Evolutionary conservation across 177 flowering plant species (phyloP).

Genomic region (Vitis hybrid): DNA sequence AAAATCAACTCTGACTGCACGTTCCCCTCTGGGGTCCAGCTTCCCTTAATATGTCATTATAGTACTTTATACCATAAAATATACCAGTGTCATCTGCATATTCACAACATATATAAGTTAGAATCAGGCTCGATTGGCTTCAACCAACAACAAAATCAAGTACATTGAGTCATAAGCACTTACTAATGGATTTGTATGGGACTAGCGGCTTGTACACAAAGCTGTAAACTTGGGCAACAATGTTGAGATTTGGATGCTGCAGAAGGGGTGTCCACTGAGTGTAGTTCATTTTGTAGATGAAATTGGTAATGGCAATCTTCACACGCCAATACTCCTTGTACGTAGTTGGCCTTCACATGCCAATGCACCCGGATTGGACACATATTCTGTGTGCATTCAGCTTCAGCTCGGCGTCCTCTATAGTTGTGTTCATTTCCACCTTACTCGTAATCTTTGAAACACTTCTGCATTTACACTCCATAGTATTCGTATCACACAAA

Average conservation of each 20-base stretch:
- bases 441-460: constrained; percentile 24
- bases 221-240: constrained; percentile 67
- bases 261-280: constrained; percentile 65
- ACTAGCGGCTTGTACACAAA: constrained; percentile 68
- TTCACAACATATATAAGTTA: not conserved
- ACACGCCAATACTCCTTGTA: constrained; percentile 71
- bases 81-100: constrained; percentile 38
- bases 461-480: constrained; percentile 14
- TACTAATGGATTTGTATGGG: constrained; percentile 59
- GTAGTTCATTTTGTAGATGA: constrained; percentile 61
- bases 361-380: constrained; percentile 75
- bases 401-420: constrained; percentile 44
- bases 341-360: constrained; percentile 69
- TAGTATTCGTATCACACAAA: no score
- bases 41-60: constrained; percentile 30
- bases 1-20: constrained; percentile 35
- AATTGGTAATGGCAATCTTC: constrained; percentile 64
- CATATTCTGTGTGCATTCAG: constrained; percentile 68
- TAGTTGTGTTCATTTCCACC: constrained; percentile 48
- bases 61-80: constrained; percentile 32
- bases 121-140: no score
- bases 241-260: constrained; percentile 80
- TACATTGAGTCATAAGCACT: constrained; percentile 17
- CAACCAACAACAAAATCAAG: not conserved
- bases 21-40: constrained; percentile 32